A percentile compares a stretch with the other conserved stretches of the same genome.
Conservation (phyloP, 805 yeast species). For the Komagataella ulmi region DNA sequence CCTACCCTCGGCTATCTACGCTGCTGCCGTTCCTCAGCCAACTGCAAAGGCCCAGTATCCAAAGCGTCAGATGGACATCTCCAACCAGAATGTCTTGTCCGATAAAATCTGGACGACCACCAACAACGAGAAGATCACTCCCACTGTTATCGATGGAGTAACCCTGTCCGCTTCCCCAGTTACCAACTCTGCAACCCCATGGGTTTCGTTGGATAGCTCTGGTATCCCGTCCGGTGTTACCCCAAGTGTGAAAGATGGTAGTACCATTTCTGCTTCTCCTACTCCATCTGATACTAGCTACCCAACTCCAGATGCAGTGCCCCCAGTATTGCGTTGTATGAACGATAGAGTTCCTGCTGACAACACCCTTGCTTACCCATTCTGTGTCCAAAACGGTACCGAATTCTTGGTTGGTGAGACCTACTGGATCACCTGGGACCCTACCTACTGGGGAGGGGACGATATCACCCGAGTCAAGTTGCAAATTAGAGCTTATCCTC, state of each 20-base stretch:
- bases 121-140: constrained; percentile 13
- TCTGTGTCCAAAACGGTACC: constrained; percentile 28
- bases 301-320: constrained; percentile 23
- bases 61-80: background rate
- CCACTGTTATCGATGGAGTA: constrained; percentile 40
- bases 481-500: constrained; percentile 20
- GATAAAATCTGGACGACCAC: constrained; percentile 21
- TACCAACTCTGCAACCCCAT: constrained; percentile 20
- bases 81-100: background rate
- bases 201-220: constrained; percentile 28
- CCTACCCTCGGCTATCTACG: background rate
- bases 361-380: constrained; percentile 20
- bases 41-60: background rate
- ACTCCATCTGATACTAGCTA: constrained; percentile 21
- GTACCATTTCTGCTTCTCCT: constrained; percentile 26
- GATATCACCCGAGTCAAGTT: constrained; percentile 21
- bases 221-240: constrained; percentile 29
- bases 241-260: constrained; percentile 21
- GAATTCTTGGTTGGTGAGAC: constrained; percentile 32
- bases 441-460: constrained; percentile 23
- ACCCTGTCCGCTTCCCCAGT: constrained; percentile 29
- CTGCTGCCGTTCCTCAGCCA: background rate
- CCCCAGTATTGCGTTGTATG: constrained; percentile 30
- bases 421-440: constrained; percentile 36
- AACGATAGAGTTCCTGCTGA: constrained; percentile 24